These are phyloP conservation scores for Amaranthus tricolor DNA, from an alignment of 179 eudicot species.

Conservation along the genomic window DNA sequence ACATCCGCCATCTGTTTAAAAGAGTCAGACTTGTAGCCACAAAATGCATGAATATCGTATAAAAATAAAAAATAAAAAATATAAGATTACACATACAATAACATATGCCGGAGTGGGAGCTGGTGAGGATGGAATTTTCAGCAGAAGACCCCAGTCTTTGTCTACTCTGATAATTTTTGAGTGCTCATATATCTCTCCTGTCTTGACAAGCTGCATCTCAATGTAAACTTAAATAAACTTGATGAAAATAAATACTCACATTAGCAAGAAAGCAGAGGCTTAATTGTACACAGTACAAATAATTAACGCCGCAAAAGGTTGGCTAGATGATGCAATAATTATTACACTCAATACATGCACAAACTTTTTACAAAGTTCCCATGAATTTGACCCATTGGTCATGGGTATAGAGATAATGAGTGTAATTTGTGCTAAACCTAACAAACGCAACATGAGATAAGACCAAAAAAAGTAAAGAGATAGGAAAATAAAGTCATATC, in stretches of 20 bases:
- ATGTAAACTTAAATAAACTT: conserved; percentile 1
- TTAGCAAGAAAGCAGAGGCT: background rate
- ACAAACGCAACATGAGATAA: background rate
- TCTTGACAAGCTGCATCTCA: conserved; percentile 57
- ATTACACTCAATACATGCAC: background rate
- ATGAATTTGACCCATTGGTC: background rate
- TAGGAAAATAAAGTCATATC: background rate
- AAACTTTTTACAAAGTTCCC: background rate
- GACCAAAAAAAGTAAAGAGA: background rate
- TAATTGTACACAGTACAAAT: background rate
- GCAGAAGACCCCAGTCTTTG: conserved; percentile 73
- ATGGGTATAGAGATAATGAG: background rate
- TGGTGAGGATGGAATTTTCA: conserved; percentile 72
- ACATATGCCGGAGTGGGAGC: conserved; percentile 86
- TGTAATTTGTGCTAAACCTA: background rate
- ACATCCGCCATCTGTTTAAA: conserved; percentile 72
- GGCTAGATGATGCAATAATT: background rate
- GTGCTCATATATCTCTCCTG: conserved; percentile 78
- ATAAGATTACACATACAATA: conserved; percentile 49
- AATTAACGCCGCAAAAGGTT: background rate
- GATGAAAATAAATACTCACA: background rate
- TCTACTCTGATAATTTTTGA: conserved; percentile 78
- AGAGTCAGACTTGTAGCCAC: conserved; percentile 12
- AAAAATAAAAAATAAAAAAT: conserved; percentile 12
- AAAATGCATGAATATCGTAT: conserved; percentile 4